These are phyloP conservation scores for Cinnamomum micranthum DNA, from an alignment of 164 flowering plant genomes.

Conservation along the genomic window DNA sequence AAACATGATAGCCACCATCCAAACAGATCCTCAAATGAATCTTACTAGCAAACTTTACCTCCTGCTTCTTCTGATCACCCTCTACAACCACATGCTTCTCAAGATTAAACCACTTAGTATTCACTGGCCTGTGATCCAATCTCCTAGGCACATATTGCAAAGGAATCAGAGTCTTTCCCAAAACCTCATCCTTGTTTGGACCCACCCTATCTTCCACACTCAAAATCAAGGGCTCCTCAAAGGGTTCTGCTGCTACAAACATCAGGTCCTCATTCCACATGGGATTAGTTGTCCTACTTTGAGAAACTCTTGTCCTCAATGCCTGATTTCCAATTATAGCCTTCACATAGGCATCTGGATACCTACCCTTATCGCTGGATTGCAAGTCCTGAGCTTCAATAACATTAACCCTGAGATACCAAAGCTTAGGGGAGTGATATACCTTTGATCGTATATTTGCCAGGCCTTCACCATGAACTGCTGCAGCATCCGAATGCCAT, in stretches of 20 bases:
- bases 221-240: conserved; percentile 48
- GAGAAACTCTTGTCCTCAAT: conserved; percentile 29
- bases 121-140: conserved; percentile 25
- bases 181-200: conserved; percentile 28
- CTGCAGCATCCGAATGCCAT: conserved; percentile 30
- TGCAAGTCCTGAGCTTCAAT: conserved; percentile 55
- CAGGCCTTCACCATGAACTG: conserved; percentile 27
- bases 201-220: conserved; percentile 40
- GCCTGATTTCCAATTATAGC: conserved; percentile 31
- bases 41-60: conserved; percentile 29
- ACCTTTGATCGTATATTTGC: conserved; percentile 43
- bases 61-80: conserved; percentile 44
- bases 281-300: conserved; percentile 26
- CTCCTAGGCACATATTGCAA: conserved; percentile 33
- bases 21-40: conserved; percentile 44
- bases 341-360: conserved; percentile 36
- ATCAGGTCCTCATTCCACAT: conserved; percentile 59
- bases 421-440: conserved; percentile 52
- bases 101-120: conserved; percentile 39
- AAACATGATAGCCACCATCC: conserved; percentile 63
- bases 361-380: conserved; percentile 22
- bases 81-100: conserved; percentile 58
- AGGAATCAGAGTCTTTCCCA: conserved; percentile 35
- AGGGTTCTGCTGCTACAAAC: conserved; percentile 57
- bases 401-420: conserved; percentile 54